A percentile compares a stretch with the other conserved stretches of the same genome.
Evolutionary conservation across 2,329 filamentous ascomycete genomes (phyloP).

Genomic region (Hypoxylon sp.): DNA sequence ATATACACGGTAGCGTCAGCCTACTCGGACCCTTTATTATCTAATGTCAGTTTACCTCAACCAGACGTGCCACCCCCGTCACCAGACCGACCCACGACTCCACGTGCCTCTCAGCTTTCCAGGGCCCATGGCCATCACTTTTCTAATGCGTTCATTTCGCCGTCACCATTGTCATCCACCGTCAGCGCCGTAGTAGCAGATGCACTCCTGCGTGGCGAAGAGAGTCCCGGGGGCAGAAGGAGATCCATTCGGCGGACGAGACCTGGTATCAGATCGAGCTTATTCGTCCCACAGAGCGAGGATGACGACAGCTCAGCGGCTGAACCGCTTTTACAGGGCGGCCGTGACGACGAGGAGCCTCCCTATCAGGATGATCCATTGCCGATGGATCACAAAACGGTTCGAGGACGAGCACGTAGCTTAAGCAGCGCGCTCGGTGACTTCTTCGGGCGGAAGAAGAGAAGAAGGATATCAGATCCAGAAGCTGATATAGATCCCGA

Average conservation of each 20-base stretch:
- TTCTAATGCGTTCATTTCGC: conserved; percentile 66
- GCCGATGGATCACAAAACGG: conserved; percentile 36
- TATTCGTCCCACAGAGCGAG: conserved; percentile 64
- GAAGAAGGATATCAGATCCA: conserved; percentile 48
- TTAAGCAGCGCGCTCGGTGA: conserved; percentile 56
- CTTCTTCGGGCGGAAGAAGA: conserved; percentile 52
- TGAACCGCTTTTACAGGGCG: conserved; percentile 43
- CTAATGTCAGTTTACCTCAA: conserved; percentile 39
- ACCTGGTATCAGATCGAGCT: conserved; percentile 64
- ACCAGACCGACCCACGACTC: conserved; percentile 49
- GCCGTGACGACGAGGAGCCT: conserved; percentile 38
- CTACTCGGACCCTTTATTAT: conserved; percentile 47
- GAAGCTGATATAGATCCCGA: conserved; percentile 43
- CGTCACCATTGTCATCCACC: conserved; percentile 70
- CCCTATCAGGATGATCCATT: conserved; percentile 40
- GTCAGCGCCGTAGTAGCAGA: conserved; percentile 70
- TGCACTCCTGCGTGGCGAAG: conserved; percentile 62
- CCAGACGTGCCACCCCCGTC: conserved; percentile 42
- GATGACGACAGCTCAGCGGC: conserved; percentile 41
- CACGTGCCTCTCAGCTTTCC: conserved; percentile 50
- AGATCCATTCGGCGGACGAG: conserved; percentile 62
- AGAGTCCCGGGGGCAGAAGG: conserved; percentile 55
- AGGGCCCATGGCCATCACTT: conserved; percentile 56
- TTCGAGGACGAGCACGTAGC: conserved; percentile 55
- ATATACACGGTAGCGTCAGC: conserved; percentile 49